Base-by-base conservation (phyloP, 2,329 filamentous ascomycete genomes). In the Nemania diffusa region DNA sequence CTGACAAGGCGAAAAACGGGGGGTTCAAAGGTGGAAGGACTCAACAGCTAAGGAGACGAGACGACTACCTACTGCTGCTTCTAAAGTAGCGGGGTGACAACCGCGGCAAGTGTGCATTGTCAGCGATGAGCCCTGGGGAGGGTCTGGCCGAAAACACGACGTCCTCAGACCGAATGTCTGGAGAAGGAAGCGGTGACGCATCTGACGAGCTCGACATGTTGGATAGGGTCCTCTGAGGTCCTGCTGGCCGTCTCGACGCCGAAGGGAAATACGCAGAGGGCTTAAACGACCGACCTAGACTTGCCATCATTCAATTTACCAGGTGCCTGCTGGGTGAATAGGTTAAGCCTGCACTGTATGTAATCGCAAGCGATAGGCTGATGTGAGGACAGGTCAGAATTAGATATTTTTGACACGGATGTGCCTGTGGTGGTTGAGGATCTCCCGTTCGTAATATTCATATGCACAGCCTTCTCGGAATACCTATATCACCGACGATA, bases 251-350 rank as follows among this genome's bases (percentile, higher is more conserved):
- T 68, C 82, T 78, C 53, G 81, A 80, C 68, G 74, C 73, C 26
- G 79, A 72, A 62, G 83, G 78, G 37, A 84, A 77, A 70, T 82
- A 83, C 26, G 79, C 79, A 46, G 83, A 77, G 7, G 83, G 79
- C 71, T 85, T 83, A 75, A 87, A 81, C 13, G 84, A 84, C 71
- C 84, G 82, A 52, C 82, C 79, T 66, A 85, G 78, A 74, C 78
- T 82, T 65, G 84, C 80, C 84, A 87, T 87, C 60, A 27, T 69
- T 71, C 64, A 67, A 44, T 51, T 27, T 52, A 60, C 52, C 32
- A 22, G 44, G 48, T 27, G 29, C 27, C 11, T 48, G 52, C 37
- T 42, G 11, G 37, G 55, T 52, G 27, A 32, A 11, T 57, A 34
- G 5, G 66, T 52, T 46, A 67, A 56, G 46, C 26, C 64, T 40